Conservation (phyloP, 805 yeast species). For the Candida koratica region DNA sequence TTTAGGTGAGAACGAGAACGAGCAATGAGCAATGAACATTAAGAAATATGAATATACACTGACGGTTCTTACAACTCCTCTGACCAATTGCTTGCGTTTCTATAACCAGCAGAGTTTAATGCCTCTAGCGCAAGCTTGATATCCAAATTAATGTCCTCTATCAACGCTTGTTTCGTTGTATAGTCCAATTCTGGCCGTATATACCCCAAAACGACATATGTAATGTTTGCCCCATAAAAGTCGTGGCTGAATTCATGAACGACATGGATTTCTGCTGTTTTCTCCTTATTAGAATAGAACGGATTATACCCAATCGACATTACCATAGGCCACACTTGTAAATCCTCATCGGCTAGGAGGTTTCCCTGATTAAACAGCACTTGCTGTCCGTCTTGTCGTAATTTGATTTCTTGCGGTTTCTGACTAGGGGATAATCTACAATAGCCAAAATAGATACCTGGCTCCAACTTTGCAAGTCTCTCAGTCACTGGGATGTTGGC, state of each 20-base stretch:
- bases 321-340: slow-evolving; percentile 72
- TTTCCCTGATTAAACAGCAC: slow-evolving; percentile 59
- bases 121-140: slow-evolving; percentile 60
- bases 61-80: too few species aligned
- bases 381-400: slow-evolving; percentile 20
- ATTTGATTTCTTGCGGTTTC: slow-evolving; percentile 17
- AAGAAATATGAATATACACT: too few species aligned
- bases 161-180: slow-evolving; percentile 77
- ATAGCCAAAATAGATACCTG: slow-evolving; percentile 93
- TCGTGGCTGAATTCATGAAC: slow-evolving; percentile 62
- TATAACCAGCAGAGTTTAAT: slow-evolving; percentile 26
- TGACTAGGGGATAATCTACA: slow-evolving; percentile 32
- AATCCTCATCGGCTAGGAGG: slow-evolving; percentile 39
- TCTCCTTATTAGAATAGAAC: slow-evolving; percentile 71
- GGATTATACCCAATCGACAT: slow-evolving; percentile 97
- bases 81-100: slow-evolving; percentile 4
- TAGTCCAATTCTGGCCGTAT: slow-evolving; percentile 88
- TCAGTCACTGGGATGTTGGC: slow-evolving; percentile 76
- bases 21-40: too few species aligned
- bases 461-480: slow-evolving; percentile 38
- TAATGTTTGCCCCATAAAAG: slow-evolving; percentile 81
- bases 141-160: slow-evolving; percentile 78
- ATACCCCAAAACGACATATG: slow-evolving; percentile 75
- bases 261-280: slow-evolving; percentile 85
- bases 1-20: not conserved